Evolutionary conservation across 768 basidiomycete species (phyloP).

Genomic region (Rossbeevera mucosa): DNA sequence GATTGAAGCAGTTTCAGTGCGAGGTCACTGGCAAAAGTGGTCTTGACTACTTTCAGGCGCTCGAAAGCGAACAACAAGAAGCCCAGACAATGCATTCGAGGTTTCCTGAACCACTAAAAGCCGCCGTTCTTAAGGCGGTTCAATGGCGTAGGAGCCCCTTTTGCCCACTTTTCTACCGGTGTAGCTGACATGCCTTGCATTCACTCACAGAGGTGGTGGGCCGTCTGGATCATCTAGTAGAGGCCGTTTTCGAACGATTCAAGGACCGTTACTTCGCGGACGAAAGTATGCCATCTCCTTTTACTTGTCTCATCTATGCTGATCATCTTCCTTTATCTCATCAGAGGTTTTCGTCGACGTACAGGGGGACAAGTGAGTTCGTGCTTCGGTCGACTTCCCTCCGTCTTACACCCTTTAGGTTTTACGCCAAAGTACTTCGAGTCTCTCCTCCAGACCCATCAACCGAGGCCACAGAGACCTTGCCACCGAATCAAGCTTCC

Average conservation of each 20-base stretch:
- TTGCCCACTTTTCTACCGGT: constrained; percentile 13
- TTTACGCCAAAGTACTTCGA: constrained; percentile 74
- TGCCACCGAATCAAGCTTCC: constrained; percentile 24
- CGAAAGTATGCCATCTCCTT: constrained; percentile 64
- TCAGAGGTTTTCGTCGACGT: constrained; percentile 87
- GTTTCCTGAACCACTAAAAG: constrained; percentile 91
- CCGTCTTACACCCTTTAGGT: constrained; percentile 44
- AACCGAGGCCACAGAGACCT: constrained; percentile 37
- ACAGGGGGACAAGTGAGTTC: constrained; percentile 75
- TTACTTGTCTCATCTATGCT: constrained; percentile 7
- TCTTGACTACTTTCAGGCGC: constrained; percentile 90
- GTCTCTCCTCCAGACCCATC: constrained; percentile 65
- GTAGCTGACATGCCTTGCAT: constrained; percentile 11
- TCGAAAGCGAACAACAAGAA: constrained; percentile 88
- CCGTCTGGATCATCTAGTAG: constrained; percentile 90
- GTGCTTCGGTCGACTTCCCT: not conserved
- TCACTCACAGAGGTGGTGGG: constrained; percentile 83
- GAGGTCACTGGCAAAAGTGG: constrained; percentile 94
- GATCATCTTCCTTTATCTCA: constrained; percentile 13
- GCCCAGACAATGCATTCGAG: constrained; percentile 83
- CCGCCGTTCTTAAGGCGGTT: constrained; percentile 83
- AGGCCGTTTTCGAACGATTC: constrained; percentile 93
- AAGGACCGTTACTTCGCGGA: constrained; percentile 90
- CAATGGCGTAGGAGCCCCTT: constrained; percentile 85
- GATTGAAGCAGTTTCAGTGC: constrained; percentile 91